phyloP scores from a whole-genome alignment of 257 asterid genomes.

The Capsicum chinense region DNA sequence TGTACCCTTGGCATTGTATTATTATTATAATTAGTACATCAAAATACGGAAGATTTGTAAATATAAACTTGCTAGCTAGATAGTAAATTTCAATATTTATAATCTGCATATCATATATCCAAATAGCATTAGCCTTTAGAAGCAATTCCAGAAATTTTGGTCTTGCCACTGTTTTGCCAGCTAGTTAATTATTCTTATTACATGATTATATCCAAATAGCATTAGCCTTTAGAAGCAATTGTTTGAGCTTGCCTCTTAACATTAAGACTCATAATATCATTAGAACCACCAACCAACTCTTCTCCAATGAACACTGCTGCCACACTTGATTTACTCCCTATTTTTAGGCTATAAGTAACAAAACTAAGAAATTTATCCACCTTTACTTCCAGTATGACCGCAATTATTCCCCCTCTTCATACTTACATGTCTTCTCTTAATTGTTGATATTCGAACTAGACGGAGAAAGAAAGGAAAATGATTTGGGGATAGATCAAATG shows the following conservation, averaged over 20 bases:
- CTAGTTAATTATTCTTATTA: no score
- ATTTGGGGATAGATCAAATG: no score
- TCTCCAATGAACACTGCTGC: constrained; percentile 26
- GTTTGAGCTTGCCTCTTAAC: constrained; percentile 24
- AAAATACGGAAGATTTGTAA: neutral
- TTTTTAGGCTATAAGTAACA: neutral
- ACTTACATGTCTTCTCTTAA: no score
- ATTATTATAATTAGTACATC: neutral
- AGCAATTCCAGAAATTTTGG: no score
- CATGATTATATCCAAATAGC: constrained; percentile 24
- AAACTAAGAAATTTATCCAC: no score
- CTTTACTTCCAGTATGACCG: no score
- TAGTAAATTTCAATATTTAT: neutral
- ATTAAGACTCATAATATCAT: constrained; percentile 26
- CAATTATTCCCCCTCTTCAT: no score
- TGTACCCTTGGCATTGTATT: neutral
- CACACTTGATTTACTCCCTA: neutral
- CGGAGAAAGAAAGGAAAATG: no score
- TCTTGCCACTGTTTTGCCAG: no score
- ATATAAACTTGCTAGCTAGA: neutral
- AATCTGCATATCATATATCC: no score
- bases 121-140: no score
- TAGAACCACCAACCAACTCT: constrained; percentile 20
- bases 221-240: constrained; percentile 21
- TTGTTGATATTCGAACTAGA: no score